Percentiles rank a stretch among this genome's conserved stretches.
Conservation (phyloP, 805 yeast species). For the Yamadazyma laniorum region DNA sequence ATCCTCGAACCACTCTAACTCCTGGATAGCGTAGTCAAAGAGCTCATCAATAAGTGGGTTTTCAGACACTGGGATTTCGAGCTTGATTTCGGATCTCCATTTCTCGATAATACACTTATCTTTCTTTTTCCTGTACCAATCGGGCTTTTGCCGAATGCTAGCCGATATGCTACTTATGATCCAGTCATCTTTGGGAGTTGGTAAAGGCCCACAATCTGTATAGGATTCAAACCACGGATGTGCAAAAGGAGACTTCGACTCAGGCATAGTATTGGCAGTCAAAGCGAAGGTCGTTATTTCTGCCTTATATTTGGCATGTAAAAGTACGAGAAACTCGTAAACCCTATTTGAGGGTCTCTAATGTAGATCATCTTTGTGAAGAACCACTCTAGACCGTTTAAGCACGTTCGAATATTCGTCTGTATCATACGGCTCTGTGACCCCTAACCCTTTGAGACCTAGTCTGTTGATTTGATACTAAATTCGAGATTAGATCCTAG, state of each 20-base stretch:
- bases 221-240: conserved; percentile 18
- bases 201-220: conserved; percentile 13
- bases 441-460: too few species aligned
- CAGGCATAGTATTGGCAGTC: too few species aligned
- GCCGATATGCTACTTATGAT: conserved; percentile 16
- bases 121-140: conserved; percentile 20
- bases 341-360: too few species aligned
- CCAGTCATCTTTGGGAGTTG: conserved; percentile 17
- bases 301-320: too few species aligned
- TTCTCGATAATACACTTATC: conserved; percentile 15
- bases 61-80: conserved; percentile 8
- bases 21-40: conserved; percentile 24
- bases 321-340: not conserved
- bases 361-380: too few species aligned
- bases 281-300: too few species aligned
- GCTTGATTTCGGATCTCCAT: conserved; percentile 20
- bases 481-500: too few species aligned
- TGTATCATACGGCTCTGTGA: too few species aligned
- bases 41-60: conserved; percentile 16
- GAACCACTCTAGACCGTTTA: too few species aligned
- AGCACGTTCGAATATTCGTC: too few species aligned
- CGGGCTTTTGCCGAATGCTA: conserved; percentile 18
- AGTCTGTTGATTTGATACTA: too few species aligned
- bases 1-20: conserved; percentile 28
- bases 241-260: conserved; percentile 12